These are phyloP conservation scores for Paracamarosporium sp. DNA, from an alignment of 2,329 filamentous ascomycete species.

Conservation along the genomic window DNA sequence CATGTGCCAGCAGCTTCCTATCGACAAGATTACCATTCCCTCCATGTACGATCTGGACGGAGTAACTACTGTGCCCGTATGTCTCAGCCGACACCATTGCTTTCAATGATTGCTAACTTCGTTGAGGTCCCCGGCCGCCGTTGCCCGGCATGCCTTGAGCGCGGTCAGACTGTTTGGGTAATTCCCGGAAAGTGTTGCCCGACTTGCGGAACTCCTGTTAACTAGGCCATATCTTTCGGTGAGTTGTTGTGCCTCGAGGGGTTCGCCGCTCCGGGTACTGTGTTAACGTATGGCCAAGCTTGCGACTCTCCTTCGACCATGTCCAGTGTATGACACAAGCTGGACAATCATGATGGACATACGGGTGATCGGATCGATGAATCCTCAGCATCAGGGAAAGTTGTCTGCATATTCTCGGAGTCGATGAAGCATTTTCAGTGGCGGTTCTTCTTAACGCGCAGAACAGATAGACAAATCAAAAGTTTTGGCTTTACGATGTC, in stretches of 20 bases:
- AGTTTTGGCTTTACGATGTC: background rate
- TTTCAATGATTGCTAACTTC: background rate
- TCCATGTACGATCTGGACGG: conserved; percentile 38
- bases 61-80: conserved; percentile 43
- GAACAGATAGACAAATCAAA: conserved; percentile 9
- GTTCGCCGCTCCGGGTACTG: background rate
- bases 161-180: conserved; percentile 50
- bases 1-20: conserved; percentile 36
- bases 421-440: conserved; percentile 7
- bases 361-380: conserved; percentile 12
- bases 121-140: conserved; percentile 47
- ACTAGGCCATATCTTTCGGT: conserved; percentile 24
- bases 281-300: conserved; percentile 4
- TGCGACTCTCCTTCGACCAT: conserved; percentile 9
- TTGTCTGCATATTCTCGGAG: conserved; percentile 22
- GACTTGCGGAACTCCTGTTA: conserved; percentile 48
- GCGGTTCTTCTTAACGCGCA: background rate
- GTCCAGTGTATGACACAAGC: conserved; percentile 12
- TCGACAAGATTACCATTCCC: conserved; percentile 31
- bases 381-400: conserved; percentile 22
- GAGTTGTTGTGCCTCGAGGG: background rate
- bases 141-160: conserved; percentile 48
- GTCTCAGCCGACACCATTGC: conserved; percentile 8
- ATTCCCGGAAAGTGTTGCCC: conserved; percentile 49
- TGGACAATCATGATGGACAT: conserved; percentile 13